Base-by-base conservation (phyloP, 495 filamentous ascomycete species). In the Podospora fimiseda region DNA sequence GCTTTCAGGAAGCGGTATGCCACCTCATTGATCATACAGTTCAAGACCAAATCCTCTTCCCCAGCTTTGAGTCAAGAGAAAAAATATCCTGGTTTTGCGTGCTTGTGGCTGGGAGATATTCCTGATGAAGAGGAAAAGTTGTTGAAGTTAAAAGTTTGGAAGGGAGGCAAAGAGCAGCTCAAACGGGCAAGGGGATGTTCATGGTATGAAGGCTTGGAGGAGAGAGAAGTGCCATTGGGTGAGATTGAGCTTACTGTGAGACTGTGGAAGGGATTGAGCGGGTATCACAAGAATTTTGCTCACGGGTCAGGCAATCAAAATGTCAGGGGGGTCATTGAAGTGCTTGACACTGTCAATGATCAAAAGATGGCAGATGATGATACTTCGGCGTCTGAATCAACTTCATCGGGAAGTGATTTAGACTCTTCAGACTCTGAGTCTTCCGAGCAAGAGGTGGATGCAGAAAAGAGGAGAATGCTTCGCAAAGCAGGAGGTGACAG, bases 91-190 rank as follows among this genome's bases (percentile, higher is more conserved):
- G 85, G 80, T 0, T 80, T 86, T 45, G 82, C 77, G 0, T 69
- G 86, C 2, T 63, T 87, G 7, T 88, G 86, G 85, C 72, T 88
- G 13, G 76, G 79, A 41, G 79, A 84, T 22, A 69, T 89, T 0
- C 74, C 74, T 0, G 85, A 89, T 39, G 83, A 84, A 40, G 79
- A 85, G 60, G 76, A 81, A 18, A 59, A 71, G 19, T 75, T 68
- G 0, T 63, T 84, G 8, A 67, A 55, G 9, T 49, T 89, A 4
- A 67, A 76, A 23, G 75, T 89, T 13, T 88, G 76, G 75, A 72
- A 69, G 57, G 72, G 72, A 27, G 71, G 72, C 13, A 73, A 75
- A 53, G 64, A 70, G n/a, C 66, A 71, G 24, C 48, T 80, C 15
- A 67, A 70, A 43, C 68, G 70, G 36, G 74, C 71, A 5, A 57